A percentile compares a stretch with the other conserved stretches of the same genome.
phyloP scores from a whole-genome alignment of 1,139 yeast species.

The Geotrichum candidum region DNA sequence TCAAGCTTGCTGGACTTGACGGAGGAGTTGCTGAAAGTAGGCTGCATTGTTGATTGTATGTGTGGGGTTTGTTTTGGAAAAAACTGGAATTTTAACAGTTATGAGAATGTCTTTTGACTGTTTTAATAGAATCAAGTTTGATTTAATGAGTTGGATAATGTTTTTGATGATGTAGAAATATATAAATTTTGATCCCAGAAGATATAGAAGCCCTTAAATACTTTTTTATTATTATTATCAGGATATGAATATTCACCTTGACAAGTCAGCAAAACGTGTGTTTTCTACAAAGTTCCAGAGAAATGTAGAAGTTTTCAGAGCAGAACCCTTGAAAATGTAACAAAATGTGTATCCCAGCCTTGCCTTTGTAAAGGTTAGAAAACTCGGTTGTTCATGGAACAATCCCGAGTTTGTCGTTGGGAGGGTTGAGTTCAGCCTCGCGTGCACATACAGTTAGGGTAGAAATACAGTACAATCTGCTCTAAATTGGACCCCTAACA shows the following conservation, averaged over 20 bases:
- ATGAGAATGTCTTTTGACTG: neutral
- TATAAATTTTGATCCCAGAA: neutral
- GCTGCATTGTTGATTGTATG: neutral
- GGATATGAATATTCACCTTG: neutral
- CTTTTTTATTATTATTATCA: neutral
- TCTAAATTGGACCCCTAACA: neutral
- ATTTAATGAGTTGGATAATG: neutral
- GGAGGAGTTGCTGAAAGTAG: neutral
- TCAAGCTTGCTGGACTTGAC: neutral
- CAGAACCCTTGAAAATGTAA: neutral
- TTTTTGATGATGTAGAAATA: neutral
- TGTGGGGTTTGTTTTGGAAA: neutral
- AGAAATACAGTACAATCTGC: neutral
- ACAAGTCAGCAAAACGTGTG: neutral
- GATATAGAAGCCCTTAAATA: neutral
- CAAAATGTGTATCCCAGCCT: neutral
- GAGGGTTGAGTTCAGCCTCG: neutral
- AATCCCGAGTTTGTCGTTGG: neutral
- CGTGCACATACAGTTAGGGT: neutral
- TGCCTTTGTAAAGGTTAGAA: neutral
- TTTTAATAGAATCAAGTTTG: neutral
- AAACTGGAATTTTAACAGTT: neutral
- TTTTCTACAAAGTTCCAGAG: neutral
- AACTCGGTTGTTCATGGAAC: neutral
- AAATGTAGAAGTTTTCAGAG: neutral